These are phyloP conservation scores for Plectranthus barbatus DNA, from an alignment of 257 asterid genomes.

Conservation along the genomic window DNA sequence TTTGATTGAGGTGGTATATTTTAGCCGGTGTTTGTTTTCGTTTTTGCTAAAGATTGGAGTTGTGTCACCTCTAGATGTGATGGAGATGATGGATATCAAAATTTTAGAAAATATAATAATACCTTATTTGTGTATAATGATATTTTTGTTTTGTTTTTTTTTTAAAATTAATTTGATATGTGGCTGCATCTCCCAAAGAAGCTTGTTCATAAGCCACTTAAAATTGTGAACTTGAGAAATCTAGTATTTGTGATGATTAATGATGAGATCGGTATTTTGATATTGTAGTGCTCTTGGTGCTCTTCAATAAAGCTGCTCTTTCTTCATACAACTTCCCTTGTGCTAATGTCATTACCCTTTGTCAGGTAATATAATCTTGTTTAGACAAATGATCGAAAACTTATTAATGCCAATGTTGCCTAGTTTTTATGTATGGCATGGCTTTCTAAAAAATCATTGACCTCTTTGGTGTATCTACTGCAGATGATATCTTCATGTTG, in stretches of 20 bases:
- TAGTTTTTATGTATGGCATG: not conserved
- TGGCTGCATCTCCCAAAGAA: not conserved
- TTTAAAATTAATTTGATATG: not conserved
- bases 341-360: conserved; percentile 86
- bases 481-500: conserved; percentile 76
- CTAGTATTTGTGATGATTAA: not conserved
- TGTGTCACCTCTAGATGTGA: not conserved
- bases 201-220: not conserved
- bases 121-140: not conserved
- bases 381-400: not conserved
- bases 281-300: conserved; percentile 75
- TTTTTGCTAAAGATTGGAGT: not conserved
- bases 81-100: not conserved
- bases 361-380: conserved; percentile 50
- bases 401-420: no score
- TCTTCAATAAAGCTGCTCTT: conserved; percentile 97
- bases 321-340: conserved; percentile 83
- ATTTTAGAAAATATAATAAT: not conserved
- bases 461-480: conserved; percentile 19
- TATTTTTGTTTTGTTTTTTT: not conserved
- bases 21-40: not conserved
- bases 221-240: not conserved
- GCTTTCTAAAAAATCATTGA: conserved; percentile 1
- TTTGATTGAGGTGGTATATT: not conserved
- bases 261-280: not conserved